Evolutionary conservation across 225 moss, liverwort and hornwort genomes (phyloP).

Genomic region (Ulota crispa): DNA sequence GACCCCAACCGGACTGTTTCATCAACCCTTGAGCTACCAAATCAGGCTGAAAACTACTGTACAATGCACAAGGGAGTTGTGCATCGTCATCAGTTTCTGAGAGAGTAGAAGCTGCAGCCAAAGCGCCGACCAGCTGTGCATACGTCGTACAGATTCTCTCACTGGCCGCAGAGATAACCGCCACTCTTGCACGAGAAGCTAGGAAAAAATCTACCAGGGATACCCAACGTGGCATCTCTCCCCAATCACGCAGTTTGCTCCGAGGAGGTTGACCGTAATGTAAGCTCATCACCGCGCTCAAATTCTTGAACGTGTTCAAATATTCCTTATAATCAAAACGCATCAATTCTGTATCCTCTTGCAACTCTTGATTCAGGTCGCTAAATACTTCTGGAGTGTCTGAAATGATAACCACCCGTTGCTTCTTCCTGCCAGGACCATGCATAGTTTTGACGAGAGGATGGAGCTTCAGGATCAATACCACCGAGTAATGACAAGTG

Average conservation of each 20-base stretch:
- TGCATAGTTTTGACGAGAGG: conserved; percentile 2
- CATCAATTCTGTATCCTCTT: conserved; percentile 42
- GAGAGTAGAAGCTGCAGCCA: conserved; percentile 72
- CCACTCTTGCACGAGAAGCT: conserved; percentile 63
- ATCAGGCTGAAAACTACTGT: conserved; percentile 66
- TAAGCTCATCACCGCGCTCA: conserved; percentile 53
- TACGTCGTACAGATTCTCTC: conserved; percentile 74
- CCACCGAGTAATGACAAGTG: background rate
- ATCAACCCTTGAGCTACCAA: conserved; percentile 55
- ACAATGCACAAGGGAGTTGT: conserved; percentile 36
- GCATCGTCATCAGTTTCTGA: conserved; percentile 5
- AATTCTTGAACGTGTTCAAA: conserved; percentile 37
- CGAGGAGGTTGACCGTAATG: conserved; percentile 60
- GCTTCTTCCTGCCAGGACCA: conserved; percentile 41
- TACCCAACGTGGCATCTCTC: conserved; percentile 80
- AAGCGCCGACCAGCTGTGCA: conserved; percentile 68
- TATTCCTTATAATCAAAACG: conserved; percentile 57
- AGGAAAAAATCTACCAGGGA: conserved; percentile 59
- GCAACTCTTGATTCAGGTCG: conserved; percentile 40
- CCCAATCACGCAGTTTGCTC: conserved; percentile 71
- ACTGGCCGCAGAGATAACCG: conserved; percentile 69
- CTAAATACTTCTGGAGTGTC: conserved; percentile 68
- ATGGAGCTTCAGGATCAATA: background rate
- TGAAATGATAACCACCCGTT: conserved; percentile 62
- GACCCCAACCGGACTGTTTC: conserved; percentile 75